Evolutionary conservation across 805 yeast species (phyloP), one percentile per base, ranked within the genome.

Genomic region (Alloascoidea hylecoeti): DNA sequence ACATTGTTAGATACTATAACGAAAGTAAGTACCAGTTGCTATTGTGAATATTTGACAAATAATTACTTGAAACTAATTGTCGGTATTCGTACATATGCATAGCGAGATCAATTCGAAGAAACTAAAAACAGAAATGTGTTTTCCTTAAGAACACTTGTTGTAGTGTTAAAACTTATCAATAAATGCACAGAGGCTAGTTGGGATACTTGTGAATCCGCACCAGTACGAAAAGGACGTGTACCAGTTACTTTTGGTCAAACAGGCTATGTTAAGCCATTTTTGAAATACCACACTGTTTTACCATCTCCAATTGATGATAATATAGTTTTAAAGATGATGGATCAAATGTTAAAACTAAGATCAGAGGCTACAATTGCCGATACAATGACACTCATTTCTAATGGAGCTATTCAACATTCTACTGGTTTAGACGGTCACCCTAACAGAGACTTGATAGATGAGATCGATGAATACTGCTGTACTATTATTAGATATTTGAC

Each of bases 1-100:
- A 68, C 77, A 66, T 60, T 48, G 39, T 56, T 37, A 52, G 49
- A 2, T 38, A 42, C 4, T 55, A 56, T 33, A 46, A 60, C 15
- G 48, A 45, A 27, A 46, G 45, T 17, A 39, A 57, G 19, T 23
- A 23, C 13, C 13, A 23, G 13, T 9, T 23, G n/a, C n/a, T n/a
- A n/a, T n/a, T n/a, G n/a, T n/a, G n/a, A n/a, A n/a, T n/a, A n/a
- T n/a, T n/a, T n/a, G n/a, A n/a, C n/a, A n/a, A n/a, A n/a, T n/a
- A n/a, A n/a, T n/a, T n/a, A n/a, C n/a, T n/a, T n/a, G n/a, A n/a
- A n/a, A n/a, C n/a, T n/a, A n/a, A n/a, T n/a, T n/a, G n/a, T n/a
- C n/a, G n/a, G n/a, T n/a, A n/a, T n/a, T n/a, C n/a, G n/a, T n/a
- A n/a, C n/a, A n/a, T n/a, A n/a, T n/a, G n/a, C n/a, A n/a, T 23